Percentiles rank a stretch among this genome's conserved stretches.
phyloP scores from a whole-genome alignment of 2,329 filamentous ascomycete genomes.

The Parastagonospora nodorum region DNA sequence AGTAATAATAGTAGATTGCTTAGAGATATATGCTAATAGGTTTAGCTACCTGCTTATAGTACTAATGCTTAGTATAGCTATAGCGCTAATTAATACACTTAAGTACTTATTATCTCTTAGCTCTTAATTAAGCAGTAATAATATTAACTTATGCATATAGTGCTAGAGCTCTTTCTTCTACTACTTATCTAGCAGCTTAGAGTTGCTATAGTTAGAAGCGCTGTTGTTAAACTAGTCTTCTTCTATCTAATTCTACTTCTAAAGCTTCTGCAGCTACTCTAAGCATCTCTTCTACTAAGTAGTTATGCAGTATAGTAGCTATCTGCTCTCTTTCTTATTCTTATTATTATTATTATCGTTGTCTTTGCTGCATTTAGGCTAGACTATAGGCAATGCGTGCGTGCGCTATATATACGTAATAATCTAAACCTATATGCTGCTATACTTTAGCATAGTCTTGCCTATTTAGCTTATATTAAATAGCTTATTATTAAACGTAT shows the following conservation, averaged over 20 bases:
- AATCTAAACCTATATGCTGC: constrained; percentile 4
- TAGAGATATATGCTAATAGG: constrained; percentile 8
- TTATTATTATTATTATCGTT: no score
- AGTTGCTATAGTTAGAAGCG: background rate
- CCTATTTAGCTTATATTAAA: constrained; percentile 3
- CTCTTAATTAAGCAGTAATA: constrained; percentile 5
- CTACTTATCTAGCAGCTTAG: background rate
- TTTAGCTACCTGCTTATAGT: constrained; percentile 2
- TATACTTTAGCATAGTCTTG: constrained; percentile 10
- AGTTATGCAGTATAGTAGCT: constrained; percentile 3
- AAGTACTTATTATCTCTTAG: constrained; percentile 8
- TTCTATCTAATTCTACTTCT: background rate
- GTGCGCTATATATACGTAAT: no score
- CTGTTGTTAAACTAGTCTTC: background rate
- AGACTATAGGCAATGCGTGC: constrained; percentile 1
- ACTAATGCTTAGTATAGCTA: constrained; percentile 8
- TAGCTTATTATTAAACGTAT: constrained; percentile 1
- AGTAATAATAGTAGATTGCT: constrained; percentile 1
- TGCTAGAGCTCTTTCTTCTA: constrained; percentile 3
- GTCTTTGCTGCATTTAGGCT: no score
- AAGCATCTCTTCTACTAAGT: constrained; percentile 1
- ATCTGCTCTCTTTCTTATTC: background rate
- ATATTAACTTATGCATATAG: constrained; percentile 6
- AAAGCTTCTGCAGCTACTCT: background rate
- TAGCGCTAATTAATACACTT: constrained; percentile 10